Evolutionary conservation across 306 rosid genomes (phyloP), one percentile per base, ranked within the genome.

Genomic region (Cucurbita moschata): DNA sequence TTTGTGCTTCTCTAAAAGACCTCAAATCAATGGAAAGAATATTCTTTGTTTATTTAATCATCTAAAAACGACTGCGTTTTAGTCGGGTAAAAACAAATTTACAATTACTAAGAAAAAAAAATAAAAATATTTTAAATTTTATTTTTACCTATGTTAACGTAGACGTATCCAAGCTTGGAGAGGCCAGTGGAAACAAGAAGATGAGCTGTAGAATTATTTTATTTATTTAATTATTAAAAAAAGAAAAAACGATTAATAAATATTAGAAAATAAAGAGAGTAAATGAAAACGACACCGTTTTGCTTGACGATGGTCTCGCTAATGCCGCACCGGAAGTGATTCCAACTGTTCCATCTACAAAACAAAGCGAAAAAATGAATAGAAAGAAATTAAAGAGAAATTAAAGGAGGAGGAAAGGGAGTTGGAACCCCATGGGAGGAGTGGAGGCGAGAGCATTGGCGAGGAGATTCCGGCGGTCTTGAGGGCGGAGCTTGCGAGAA

Each of bases 131-230:
- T 26, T 26, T 1, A 26, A 26, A 26, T 26, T 26, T 26, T 26
- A 26, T 26, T 26, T 26, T 26, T 82, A 90, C 98, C 98, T 74
- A 90, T 93, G 49, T 93, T 93, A 47, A 90, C 90, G 79, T 83
- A 86, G 42, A 75, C 86, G 80, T 93, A 93, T 64, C 97, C 98
- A 77, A 90, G 96, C 85, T 88, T 90, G 50, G 90, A 75, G 59
- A 93, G 85, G 40, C 96, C 98, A 73, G 90, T 82, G 0, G 97
- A 85, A 75, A 90, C 83, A 72, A 88, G 81, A 19, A 96, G 91
- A 83, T 92, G 96, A 65, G 98, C 98, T 92, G 87, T 26, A 7
- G 38, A 56, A 26, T 26, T 26, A 26, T 26, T 26, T 23, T 23
- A 23, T 23, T 23, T 26, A 26, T 26, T 26, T n/a, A n/a, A n/a